A percentile compares a stretch with the other conserved stretches of the same genome.
phyloP scores from a whole-genome alignment of 2,329 filamentous ascomycete species.

The Colletotrichum horii region DNA sequence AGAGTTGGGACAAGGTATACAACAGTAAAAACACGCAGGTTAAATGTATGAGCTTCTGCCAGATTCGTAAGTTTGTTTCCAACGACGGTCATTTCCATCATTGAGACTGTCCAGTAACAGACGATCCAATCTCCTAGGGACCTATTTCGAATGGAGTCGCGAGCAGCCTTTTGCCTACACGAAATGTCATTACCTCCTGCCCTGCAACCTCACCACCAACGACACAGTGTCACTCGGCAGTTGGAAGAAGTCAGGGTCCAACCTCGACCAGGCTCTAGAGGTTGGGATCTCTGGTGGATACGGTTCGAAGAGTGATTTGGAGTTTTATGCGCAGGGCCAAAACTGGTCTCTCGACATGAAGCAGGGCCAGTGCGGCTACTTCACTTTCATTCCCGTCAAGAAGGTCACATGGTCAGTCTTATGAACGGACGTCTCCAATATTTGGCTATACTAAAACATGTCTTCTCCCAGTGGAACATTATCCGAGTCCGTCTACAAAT shows the following conservation, averaged over 20 bases:
- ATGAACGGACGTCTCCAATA: not conserved
- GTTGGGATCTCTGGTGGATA: constrained; percentile 23
- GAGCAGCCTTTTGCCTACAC: constrained; percentile 39
- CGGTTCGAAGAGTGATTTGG: not conserved
- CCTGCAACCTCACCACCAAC: constrained; percentile 30
- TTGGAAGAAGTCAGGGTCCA: not conserved
- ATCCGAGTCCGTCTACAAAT: not conserved
- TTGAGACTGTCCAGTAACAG: not conserved
- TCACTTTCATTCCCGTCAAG: constrained; percentile 18
- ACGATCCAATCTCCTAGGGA: not conserved
- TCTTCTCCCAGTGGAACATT: not conserved
- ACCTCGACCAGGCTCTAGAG: constrained; percentile 24
- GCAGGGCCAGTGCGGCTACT: constrained; percentile 20
- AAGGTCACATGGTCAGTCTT: constrained; percentile 5
- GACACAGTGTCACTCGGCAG: constrained; percentile 37
- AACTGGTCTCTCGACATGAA: not conserved
- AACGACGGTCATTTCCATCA: rapidly evolving
- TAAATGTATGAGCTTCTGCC: not conserved
- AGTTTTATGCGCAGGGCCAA: not conserved
- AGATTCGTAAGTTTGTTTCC: not conserved
- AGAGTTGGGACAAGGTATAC: not conserved
- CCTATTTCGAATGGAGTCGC: constrained; percentile 30
- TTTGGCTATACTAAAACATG: not conserved
- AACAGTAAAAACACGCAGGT: not conserved
- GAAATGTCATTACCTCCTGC: constrained; percentile 36